Evolutionary conservation across 2,329 filamentous ascomycete species (phyloP).

Genomic region (Zasmidium angulare): DNA sequence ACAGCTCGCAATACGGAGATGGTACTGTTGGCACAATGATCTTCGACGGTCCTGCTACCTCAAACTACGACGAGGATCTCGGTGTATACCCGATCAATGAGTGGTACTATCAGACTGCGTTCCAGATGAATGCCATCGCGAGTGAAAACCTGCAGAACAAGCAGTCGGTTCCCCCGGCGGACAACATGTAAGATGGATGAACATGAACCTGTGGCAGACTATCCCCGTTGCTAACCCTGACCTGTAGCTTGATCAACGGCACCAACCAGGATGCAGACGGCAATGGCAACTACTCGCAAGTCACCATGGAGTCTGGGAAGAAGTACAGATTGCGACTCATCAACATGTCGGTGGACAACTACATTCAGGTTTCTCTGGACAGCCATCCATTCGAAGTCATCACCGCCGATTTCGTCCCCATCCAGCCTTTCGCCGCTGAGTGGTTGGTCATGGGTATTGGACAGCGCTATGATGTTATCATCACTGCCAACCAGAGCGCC

Average conservation of each 20-base stretch:
- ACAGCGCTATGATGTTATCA: constrained; percentile 50
- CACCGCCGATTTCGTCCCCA: constrained; percentile 42
- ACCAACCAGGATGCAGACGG: constrained; percentile 27
- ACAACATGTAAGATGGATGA: constrained; percentile 2
- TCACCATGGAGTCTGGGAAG: constrained; percentile 36
- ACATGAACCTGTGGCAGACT: too few relatives aligned
- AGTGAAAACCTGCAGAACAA: constrained; percentile 32
- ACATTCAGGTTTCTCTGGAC: constrained; percentile 50
- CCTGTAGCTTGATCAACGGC: constrained; percentile 35
- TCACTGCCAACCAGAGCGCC: constrained; percentile 29
- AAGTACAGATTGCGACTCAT: constrained; percentile 43
- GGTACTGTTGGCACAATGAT: constrained; percentile 61
- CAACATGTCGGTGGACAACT: constrained; percentile 42
- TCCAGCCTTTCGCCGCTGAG: constrained; percentile 40
- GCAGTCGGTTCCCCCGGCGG: constrained; percentile 19
- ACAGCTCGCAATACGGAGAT: constrained; percentile 52
- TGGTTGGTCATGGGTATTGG: constrained; percentile 57
- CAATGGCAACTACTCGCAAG: constrained; percentile 25
- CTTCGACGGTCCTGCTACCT: constrained; percentile 58
- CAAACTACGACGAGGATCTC: constrained; percentile 62
- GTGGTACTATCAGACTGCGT: constrained; percentile 45
- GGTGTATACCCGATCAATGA: constrained; percentile 60
- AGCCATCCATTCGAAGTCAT: constrained; percentile 43
- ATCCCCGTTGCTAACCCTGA: constrained; percentile 25
- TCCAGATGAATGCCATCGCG: constrained; percentile 26